Base-by-base conservation (phyloP, 164 flowering plant species). In the Annona squamosa region DNA sequence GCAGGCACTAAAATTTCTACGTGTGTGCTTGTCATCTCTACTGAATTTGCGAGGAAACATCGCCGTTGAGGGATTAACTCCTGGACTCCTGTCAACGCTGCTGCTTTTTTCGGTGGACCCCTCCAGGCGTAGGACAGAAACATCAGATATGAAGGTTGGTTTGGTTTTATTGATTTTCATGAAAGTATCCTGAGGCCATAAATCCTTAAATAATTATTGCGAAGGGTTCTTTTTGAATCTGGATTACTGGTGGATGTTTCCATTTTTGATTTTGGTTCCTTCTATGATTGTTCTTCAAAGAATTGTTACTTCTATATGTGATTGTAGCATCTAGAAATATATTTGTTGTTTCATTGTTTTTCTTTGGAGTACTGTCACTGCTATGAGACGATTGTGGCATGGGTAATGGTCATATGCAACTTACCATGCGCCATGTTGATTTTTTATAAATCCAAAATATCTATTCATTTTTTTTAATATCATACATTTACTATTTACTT, bases 1-100 rank as follows among this genome's bases (percentile, higher is more conserved):
- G 80, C 97, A 96, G 78, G 99, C 98, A 67, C 79, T 93, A 46
- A 93, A 87, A 70, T 91, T 96, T 71, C 91, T 96, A 68, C 90
- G 89, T 76, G 97, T 90, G 43, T 96, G 98, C 85, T 85, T 96
- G 72, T 86, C 93, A 46, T 94, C 97, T 79, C 93, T 89, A 80
- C 88, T 96, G 66, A 93, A 90, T 83, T 85, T 96, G 78, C 97
- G 88, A n/a, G 95, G 91, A 59, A 86, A 79, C 76, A 78, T 86
- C 73, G 71, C 82, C 57, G 93, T 7, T 76, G 93, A 92, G 65
- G 90, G 88, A 19, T 82, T 75, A 46, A 85, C 91, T 64, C 77
- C 87, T 46, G 85, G 82, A 68, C 87, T 84, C 67, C 79, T 96
- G 81, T 86, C 93, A 70, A 79, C 81, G 43, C 78, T 86, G 78